Evolutionary conservation across 495 filamentous ascomycete genomes (phyloP), one percentile per base, ranked within the genome.

Genomic region (Penicillium coffeae): DNA sequence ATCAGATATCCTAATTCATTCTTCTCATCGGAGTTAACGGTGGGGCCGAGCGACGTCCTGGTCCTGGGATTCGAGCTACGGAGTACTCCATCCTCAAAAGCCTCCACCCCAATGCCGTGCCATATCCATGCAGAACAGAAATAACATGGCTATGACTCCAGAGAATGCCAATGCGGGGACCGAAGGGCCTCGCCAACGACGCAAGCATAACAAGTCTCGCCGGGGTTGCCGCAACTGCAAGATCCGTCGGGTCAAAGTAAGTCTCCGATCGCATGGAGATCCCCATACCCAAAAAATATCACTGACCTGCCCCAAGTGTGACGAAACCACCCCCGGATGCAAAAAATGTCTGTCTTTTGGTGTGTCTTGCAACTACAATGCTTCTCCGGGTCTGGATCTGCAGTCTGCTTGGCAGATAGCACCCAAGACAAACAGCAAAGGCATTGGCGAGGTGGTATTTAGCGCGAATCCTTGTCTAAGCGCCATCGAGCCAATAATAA

Each of bases 191-290:
- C 49, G 59, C 10, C 51, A 34, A 14, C 59, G 59, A 37, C 53
- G 59, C 13, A 33, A 38, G 9, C 63, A 67, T 36, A 61, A 53
- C 32, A 64, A 67, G 35, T 73, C 71, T 8, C 56, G 65, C 42
- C 54, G 43, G 18, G 71, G 70, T 18, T 74, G 71, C 47, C 58
- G 66, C 16, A 71, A 72, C 39, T 73, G 70, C 51, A 74, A 72
- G 51, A 62, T 74, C 36, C 59, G 70, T 16, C 67, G 59, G 30
- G 55, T 72, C 42, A 74, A 72, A 52, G 70, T 74, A 52, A 36
- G 64, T 40, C n/a, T 4, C 21, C 22, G 9, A 21, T 25, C 2
- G 34, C 13, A 18, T 38, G 20, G 10, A 30, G 15, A 7, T 36
- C 30, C 44, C 13, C 16, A 3, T 12, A 4, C 9, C 19, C 18